Evolutionary conservation across 2,329 filamentous ascomycete species (phyloP), one percentile per base, ranked within the genome.

Genomic region (Ophiocordyceps polyrhachis-furcata): DNA sequence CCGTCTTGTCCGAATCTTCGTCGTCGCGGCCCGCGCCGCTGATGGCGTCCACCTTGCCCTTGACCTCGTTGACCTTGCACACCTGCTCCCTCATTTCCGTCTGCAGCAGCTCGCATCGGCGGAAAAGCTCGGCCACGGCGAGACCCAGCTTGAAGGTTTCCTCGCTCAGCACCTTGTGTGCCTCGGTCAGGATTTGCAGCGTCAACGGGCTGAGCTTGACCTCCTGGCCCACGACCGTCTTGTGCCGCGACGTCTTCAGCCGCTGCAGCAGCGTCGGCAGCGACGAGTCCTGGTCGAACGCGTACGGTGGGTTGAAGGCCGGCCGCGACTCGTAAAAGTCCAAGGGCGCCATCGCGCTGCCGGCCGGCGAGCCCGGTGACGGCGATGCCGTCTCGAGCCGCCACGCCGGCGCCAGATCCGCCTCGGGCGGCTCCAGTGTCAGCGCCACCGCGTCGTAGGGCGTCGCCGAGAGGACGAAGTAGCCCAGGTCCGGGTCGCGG

Each of bases 71-170:
- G 25, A 75, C 78, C 51, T 79, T 76, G 48, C 63, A 64, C 21
- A 87, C 71, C 56, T 88, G 82, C 49, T 78, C 73, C 49, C 66
- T 68, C 40, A 87, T 68, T 55, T 87, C 81, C 17, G 68, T 65
- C 52, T 81, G 77, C 23, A 88, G 67, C 41, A 76, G 69, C 51
- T 81, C 73, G 49, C 81, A 84, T 45, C 78, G 71, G 23, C 78
- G 69, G 62, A 87, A 88, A 6, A 88, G 66, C 52, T 86, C 81
- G 1, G 81, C 74, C 1, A 80, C 82, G 1, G 80, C 82, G 40
- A 73, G 64, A 15, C 81, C 81, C 12, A 88, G 68, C 12, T 68
- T 69, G 51, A 81, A 69, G 0, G 81, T 85, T 58, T 88, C 81
- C 11, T 73, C 70, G 49, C 76, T 76, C 6, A 88, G 66, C 5